These are phyloP conservation scores for Diplocarpon rosae DNA, from an alignment of 2,329 filamentous ascomycete species.

Conservation along the genomic window DNA sequence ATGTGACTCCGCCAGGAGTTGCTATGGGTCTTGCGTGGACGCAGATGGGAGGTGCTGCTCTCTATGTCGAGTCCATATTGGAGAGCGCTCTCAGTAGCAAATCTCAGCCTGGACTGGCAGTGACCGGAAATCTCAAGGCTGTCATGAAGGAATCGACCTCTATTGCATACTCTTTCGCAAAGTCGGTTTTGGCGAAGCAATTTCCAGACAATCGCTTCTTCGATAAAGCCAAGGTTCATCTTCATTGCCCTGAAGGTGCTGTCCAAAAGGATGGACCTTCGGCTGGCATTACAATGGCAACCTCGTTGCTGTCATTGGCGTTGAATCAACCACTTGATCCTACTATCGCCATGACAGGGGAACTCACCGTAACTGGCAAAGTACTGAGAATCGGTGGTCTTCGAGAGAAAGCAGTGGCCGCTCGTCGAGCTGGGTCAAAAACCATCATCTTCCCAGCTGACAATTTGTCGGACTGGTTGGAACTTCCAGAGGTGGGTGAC, in stretches of 20 bases:
- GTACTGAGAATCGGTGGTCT: slow-evolving; percentile 89
- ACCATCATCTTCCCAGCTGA: slow-evolving; percentile 92
- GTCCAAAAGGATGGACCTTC: slow-evolving; percentile 90
- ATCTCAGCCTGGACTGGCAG: slow-evolving; percentile 71
- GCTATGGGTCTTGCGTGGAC: slow-evolving; percentile 99
- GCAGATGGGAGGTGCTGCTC: slow-evolving; percentile 86
- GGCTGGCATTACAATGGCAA: slow-evolving; percentile 98
- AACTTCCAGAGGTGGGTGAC: slow-evolving; percentile 78
- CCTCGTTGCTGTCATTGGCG: slow-evolving; percentile 74
- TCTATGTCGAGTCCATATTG: slow-evolving; percentile 95
- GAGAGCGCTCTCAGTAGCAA: slow-evolving; percentile 66
- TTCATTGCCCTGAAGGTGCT: slow-evolving; percentile 93
- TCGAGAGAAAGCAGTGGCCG: slow-evolving; percentile 94
- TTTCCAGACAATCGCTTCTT: slow-evolving; percentile 94
- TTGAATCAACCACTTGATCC: slow-evolving; percentile 69
- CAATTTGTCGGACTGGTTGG: slow-evolving; percentile 94
- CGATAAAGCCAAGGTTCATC: slow-evolving; percentile 85
- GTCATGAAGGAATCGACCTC: slow-evolving; percentile 98
- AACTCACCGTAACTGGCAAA: slow-evolving; percentile 93
- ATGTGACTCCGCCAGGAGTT: slow-evolving; percentile 84
- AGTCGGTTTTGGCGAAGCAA: slow-evolving; percentile 71
- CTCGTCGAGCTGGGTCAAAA: slow-evolving; percentile 80
- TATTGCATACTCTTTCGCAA: slow-evolving; percentile 94
- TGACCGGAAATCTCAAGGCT: slow-evolving; percentile 86
- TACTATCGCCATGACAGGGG: slow-evolving; percentile 93